Base-by-base conservation (phyloP, 441 rosid species). In the Brassica hybrid region DNA sequence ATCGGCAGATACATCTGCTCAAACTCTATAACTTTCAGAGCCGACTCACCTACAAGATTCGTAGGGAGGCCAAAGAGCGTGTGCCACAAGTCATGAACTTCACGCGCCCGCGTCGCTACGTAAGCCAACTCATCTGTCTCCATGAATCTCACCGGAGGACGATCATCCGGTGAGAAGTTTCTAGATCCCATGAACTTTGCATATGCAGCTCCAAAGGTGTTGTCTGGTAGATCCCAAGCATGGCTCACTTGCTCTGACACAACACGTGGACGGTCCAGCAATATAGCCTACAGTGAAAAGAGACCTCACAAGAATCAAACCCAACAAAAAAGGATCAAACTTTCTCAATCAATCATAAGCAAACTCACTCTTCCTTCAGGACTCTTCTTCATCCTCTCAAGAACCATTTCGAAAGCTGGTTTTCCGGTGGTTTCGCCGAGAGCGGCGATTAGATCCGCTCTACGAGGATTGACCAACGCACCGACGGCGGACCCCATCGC, bases 111-210 rank as follows among this genome's bases (percentile, higher is more conserved):
- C n/a, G n/a, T n/a, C n/a, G n/a, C n/a, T n/a, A n/a, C n/a, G n/a
- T n/a, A n/a, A n/a, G n/a, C n/a, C n/a, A n/a, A n/a, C n/a, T n/a
- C n/a, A n/a, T n/a, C n/a, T n/a, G n/a, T n/a, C n/a, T n/a, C n/a
- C n/a, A n/a, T n/a, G n/a, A n/a, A n/a, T n/a, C n/a, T n/a, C n/a
- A n/a, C n/a, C n/a, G n/a, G n/a, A n/a, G n/a, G n/a, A n/a, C n/a
- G n/a, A n/a, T n/a, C n/a, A n/a, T n/a, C n/a, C n/a, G n/a, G n/a
- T n/a, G n/a, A n/a, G n/a, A n/a, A n/a, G n/a, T 90, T 93, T 82
- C 96, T 84, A 16, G 97, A 89, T 71, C 97, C 98, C 97, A 90
- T 89, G 87, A 95, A 95, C 78, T 67, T 88, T 25, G 98, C 99
- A 23, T 95, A 95, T 3, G 98, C 93, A 73, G 95, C 95, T 68